phyloP scores from a whole-genome alignment of 1,284 basidiomycete genomes.

The Trichosporon inkin region DNA sequence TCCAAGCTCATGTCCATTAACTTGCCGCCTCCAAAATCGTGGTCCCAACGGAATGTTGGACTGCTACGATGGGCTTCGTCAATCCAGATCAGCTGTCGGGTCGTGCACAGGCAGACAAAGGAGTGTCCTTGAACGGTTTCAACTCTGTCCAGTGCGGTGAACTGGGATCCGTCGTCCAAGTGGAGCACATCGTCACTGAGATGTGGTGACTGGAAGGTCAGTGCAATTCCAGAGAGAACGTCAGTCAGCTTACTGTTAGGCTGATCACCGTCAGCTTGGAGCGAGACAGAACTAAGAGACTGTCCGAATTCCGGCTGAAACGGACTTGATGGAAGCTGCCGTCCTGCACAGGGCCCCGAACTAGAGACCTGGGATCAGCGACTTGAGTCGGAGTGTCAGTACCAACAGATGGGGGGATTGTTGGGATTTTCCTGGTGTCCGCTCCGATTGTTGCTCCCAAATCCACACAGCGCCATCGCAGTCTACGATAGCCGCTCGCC shows the following conservation, averaged over 20 bases:
- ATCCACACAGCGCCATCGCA: constrained; percentile 41
- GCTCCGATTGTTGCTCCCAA: constrained; percentile 34
- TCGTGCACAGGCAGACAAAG: constrained; percentile 29
- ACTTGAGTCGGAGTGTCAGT: too few species aligned
- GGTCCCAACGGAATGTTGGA: constrained; percentile 29
- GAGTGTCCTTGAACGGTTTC: constrained; percentile 19
- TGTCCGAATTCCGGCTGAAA: constrained; percentile 33
- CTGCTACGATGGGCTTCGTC: constrained; percentile 23
- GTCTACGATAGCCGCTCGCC: constrained; percentile 34
- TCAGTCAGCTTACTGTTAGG: constrained; percentile 22
- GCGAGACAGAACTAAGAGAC: constrained; percentile 33
- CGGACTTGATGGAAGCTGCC: constrained; percentile 35
- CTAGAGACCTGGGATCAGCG: constrained; percentile 20
- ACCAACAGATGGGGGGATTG: constrained; percentile 24
- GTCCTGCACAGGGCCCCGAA: constrained; percentile 21
- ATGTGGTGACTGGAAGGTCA: background rate
- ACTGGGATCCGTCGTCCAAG: constrained; percentile 2
- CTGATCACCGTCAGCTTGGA: constrained; percentile 25
- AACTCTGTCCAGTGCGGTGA: constrained; percentile 33
- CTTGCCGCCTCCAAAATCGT: constrained; percentile 27
- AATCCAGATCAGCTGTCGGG: constrained; percentile 37
- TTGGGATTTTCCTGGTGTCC: constrained; percentile 3
- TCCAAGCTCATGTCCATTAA: constrained; percentile 24
- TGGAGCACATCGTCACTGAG: background rate
- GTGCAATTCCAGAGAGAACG: background rate